phyloP scores from a whole-genome alignment of 2,329 filamentous ascomycete species.

The Rhinocladiella mackenziei region DNA sequence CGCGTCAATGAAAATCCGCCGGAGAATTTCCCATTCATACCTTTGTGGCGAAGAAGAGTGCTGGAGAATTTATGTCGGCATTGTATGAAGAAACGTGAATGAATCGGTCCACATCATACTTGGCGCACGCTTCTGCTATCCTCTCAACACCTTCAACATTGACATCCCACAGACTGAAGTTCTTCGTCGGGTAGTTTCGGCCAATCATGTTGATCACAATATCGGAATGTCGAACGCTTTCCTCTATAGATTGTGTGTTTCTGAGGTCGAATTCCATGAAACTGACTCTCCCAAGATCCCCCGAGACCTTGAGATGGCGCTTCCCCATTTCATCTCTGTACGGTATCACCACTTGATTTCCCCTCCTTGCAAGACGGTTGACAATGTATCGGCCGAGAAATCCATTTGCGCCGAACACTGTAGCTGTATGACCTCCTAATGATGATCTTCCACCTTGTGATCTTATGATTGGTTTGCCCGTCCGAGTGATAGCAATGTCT shows the following conservation, averaged over 20 bases:
- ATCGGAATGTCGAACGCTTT: constrained; percentile 93
- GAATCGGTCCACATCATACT: constrained; percentile 96
- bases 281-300: constrained; percentile 82
- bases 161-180: constrained; percentile 88
- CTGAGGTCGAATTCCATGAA: constrained; percentile 94
- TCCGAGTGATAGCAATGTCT: constrained; percentile 90
- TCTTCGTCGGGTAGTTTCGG: constrained; percentile 95
- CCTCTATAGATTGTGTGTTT: constrained; percentile 93
- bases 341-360: constrained; percentile 89
- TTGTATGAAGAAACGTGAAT: constrained; percentile 97
- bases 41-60: constrained; percentile 91
- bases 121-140: constrained; percentile 89
- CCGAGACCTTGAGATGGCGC: constrained; percentile 92
- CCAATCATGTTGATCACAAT: constrained; percentile 96
- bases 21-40: constrained; percentile 46
- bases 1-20: too few relatives aligned
- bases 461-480: constrained; percentile 90
- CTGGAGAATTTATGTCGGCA: constrained; percentile 71
- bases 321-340: constrained; percentile 98
- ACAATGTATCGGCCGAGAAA: constrained; percentile 97
- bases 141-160: constrained; percentile 89
- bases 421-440: constrained; percentile 81
- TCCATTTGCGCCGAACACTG: constrained; percentile 95
- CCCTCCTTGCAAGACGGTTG: constrained; percentile 85
- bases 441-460: constrained; percentile 82